Percentiles rank a stretch among this genome's conserved stretches.
Evolutionary conservation across 495 filamentous ascomycete species (phyloP).

Genomic region (Penicillium fimorum): DNA sequence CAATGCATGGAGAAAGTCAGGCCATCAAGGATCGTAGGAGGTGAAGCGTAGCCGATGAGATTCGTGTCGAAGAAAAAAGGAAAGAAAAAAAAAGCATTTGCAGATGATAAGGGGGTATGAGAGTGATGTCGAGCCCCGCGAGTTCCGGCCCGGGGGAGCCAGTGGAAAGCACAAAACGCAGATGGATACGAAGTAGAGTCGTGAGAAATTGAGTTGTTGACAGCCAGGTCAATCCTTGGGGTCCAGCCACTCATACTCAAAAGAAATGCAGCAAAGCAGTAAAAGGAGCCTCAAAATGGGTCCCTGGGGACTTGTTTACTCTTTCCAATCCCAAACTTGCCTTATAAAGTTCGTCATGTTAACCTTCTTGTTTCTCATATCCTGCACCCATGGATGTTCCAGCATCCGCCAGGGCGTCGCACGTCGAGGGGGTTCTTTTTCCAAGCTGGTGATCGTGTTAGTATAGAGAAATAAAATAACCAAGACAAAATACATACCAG

Average conservation of each 20-base stretch:
- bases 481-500: conserved; percentile 67
- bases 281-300: neutral
- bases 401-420: conserved; percentile 98
- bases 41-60: conserved; percentile 23
- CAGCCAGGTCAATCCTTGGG: conserved; percentile 45
- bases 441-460: conserved; percentile 58
- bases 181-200: conserved; percentile 12
- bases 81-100: conserved; percentile 22
- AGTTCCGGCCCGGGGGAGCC: conserved; percentile 30
- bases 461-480: neutral
- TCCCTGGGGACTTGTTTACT: conserved; percentile 25
- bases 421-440: conserved; percentile 84
- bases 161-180: conserved; percentile 20
- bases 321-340: conserved; percentile 94
- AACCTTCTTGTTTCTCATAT: conserved; percentile 92
- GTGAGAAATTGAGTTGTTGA: conserved; percentile 38
- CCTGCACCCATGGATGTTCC: conserved; percentile 97
- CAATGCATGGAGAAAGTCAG: conserved; percentile 17
- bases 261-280: conserved; percentile 25
- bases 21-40: conserved; percentile 29
- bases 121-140: conserved; percentile 14
- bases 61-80: conserved; percentile 18
- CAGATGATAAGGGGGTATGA: conserved; percentile 13
- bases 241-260: conserved; percentile 43
- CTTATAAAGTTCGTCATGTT: conserved; percentile 92